Conservation (phyloP, 495 filamentous ascomycete species). For the Trichocladium antarcticum region DNA sequence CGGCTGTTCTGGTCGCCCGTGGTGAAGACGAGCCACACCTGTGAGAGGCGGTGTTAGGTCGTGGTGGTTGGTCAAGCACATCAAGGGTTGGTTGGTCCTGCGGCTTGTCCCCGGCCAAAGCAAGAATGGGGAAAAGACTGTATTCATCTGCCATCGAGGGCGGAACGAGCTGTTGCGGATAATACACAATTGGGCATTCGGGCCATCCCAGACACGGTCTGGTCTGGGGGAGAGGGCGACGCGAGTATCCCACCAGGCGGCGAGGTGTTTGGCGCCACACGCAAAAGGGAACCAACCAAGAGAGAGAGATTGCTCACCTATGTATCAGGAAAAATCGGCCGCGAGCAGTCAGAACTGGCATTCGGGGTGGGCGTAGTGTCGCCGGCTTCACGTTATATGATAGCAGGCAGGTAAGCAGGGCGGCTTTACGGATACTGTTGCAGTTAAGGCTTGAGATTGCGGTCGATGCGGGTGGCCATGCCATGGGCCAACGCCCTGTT, state of each 20-base stretch:
- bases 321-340: background rate
- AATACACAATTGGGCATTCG: no score
- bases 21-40: background rate
- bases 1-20: background rate
- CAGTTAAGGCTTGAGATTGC: constrained; percentile 3
- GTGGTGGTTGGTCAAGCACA: background rate
- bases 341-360: background rate
- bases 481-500: constrained; percentile 7
- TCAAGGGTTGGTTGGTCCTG: background rate
- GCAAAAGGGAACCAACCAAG: background rate
- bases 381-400: constrained; percentile 1
- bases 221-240: background rate
- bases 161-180: background rate
- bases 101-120: background rate
- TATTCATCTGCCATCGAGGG: background rate
- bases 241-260: background rate
- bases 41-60: background rate
- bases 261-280: background rate
- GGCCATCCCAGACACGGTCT: no score
- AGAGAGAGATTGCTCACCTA: constrained; percentile 4
- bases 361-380: constrained; percentile 1
- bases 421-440: constrained; percentile 1
- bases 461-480: constrained; percentile 4
- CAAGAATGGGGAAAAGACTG: background rate
- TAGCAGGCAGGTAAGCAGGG: background rate